A percentile compares a stretch with the other conserved stretches of the same genome.
phyloP scores from a whole-genome alignment of 192 early-diverging fungal species.

The Podila minutissima region DNA sequence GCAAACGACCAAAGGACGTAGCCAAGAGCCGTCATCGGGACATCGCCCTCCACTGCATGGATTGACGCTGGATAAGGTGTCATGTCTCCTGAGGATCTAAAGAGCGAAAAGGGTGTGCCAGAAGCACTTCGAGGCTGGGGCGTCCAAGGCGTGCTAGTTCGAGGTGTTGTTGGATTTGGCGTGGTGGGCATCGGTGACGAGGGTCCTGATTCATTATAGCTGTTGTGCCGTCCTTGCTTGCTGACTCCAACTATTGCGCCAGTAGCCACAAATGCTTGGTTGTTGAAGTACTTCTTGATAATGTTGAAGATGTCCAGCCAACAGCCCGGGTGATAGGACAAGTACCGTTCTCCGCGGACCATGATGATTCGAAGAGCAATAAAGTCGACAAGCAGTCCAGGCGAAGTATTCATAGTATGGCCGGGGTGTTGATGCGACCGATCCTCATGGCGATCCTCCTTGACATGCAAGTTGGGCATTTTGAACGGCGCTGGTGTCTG shows the following conservation, averaged over 20 bases:
- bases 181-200: constrained; percentile 11
- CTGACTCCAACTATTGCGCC: not conserved
- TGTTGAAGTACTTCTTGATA: constrained; percentile 43
- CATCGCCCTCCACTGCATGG: not conserved
- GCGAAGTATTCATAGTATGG: constrained; percentile 26
- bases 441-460: constrained; percentile 8
- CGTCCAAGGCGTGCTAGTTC: constrained; percentile 13
- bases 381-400: constrained; percentile 57
- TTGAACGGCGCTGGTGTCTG: not conserved
- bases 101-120: constrained; percentile 7
- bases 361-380: constrained; percentile 64
- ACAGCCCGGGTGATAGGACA: constrained; percentile 53
- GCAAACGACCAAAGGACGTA: constrained; percentile 64
- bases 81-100: constrained; percentile 9
- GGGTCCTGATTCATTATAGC: constrained; percentile 11
- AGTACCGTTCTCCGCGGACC: constrained; percentile 56
- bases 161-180: constrained; percentile 25
- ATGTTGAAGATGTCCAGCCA: constrained; percentile 62
- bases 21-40: constrained; percentile 46
- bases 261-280: constrained; percentile 5
- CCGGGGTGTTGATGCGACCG: not conserved
- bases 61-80: constrained; percentile 6
- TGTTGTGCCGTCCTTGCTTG: not conserved
- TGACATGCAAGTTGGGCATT: constrained; percentile 1
- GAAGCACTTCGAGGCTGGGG: constrained; percentile 2